Evolutionary conservation across 2,329 filamentous ascomycete genomes (phyloP), one percentile per base, ranked within the genome.

Genomic region (Biscogniauxia mediterranea): DNA sequence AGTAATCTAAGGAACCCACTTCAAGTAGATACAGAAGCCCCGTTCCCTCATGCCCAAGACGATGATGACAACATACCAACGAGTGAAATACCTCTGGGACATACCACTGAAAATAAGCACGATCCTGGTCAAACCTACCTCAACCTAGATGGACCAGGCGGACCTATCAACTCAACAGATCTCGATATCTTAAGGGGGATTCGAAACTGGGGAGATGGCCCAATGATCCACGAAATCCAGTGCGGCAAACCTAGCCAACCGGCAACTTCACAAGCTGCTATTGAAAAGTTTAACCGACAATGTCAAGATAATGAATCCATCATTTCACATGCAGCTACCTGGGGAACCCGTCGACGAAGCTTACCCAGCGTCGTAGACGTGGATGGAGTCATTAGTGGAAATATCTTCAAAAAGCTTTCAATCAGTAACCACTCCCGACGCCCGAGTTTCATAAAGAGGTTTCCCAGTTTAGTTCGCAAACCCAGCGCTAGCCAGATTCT

Each of bases 291-390:
- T 58, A 76, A 85, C 64, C 76, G 75, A 11, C 78, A 83, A 77
- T 82, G 77, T 58, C 78, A 78, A 20, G 84, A 87, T 64, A 86
- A 79, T 54, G 82, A 81, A 26, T 89, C 86, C 0, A 78, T 88
- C 11, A 73, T 87, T 9, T 89, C 86, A 1, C 79, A 84, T 63
- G 83, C 86, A 15, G 89, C 89, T 19, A 92, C 89, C 0, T 87
- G 89, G 81, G 89, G 89, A 17, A 92, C 89, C 1, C 82, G 85
- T 6, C 83, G 88, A 51, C 83, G 84, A 60, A 89, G 88, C 71
- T 78, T 89, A 55, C 85, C 88, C 1, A 87, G 83, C 66, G 68
- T 82, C 59, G 65, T 79, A 5, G 87, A 90, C 60, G 76, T 86
- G 26, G 86, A 89, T 46, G 85, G 82, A 19, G 77, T 89, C 52